These are phyloP conservation scores for Acacia pycnantha DNA, from an alignment of 331 rosid species.

Conservation along the genomic window DNA sequence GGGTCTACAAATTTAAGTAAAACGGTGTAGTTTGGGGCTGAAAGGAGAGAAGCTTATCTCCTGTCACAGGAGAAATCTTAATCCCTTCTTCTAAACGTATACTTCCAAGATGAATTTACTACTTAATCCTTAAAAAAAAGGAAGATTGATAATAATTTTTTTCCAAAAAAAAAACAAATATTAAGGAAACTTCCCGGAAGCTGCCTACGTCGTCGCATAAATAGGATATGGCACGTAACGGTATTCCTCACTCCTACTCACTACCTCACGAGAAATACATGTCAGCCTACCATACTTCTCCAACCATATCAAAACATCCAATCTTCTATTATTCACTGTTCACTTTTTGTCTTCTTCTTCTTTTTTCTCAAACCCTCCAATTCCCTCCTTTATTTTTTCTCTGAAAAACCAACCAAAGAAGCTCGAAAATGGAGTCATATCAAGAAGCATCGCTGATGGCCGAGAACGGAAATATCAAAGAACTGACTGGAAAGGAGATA, in stretches of 20 bases:
- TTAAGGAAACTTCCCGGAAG: slow-evolving; percentile 3
- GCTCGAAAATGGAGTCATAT: slow-evolving; percentile 37
- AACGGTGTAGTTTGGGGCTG: too few relatives aligned
- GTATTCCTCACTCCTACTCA: neutral
- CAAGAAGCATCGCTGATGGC: slow-evolving; percentile 39
- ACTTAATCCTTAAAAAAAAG: too few relatives aligned
- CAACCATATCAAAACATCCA: neutral
- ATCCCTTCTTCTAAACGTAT: too few relatives aligned
- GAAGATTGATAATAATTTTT: too few relatives aligned
- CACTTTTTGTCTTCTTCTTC: neutral
- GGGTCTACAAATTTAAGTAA: too few relatives aligned
- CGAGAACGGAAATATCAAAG: slow-evolving; percentile 55
- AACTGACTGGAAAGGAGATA: slow-evolving; percentile 37
- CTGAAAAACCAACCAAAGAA: neutral
- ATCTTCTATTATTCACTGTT: neutral
- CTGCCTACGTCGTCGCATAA: neutral
- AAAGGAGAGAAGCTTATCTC: too few relatives aligned
- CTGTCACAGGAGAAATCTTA: too few relatives aligned
- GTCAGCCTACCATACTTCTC: neutral
- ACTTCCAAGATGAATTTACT: too few relatives aligned
- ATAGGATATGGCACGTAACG: neutral
- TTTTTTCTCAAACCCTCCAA: neutral
- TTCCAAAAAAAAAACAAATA: too few relatives aligned
- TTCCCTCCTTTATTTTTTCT: neutral
- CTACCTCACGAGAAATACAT: neutral